Base-by-base conservation (phyloP, 352 stramenopile species). In the Pythium utonaiense region DNA sequence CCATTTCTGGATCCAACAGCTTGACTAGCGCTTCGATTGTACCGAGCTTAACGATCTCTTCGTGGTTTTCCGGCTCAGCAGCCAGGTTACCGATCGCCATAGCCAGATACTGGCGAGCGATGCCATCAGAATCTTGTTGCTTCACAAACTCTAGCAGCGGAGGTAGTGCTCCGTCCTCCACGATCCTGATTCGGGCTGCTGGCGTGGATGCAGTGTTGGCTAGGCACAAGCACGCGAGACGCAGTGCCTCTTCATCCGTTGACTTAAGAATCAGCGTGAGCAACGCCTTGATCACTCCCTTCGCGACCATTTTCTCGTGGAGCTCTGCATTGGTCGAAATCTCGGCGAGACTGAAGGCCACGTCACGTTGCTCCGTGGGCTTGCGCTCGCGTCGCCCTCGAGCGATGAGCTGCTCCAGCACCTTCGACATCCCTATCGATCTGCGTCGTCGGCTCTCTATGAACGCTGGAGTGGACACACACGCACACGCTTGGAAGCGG, bases 21-120 rank as follows among this genome's bases (percentile, higher is more conserved):
- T 84, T 91, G 19, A 98, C 88, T 5, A 98, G 74, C n/a, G 89
- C 71, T 48, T 84, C 76, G 33, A 98, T 96, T 5, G 82, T 83
- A 38, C 84, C 79, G 4, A 95, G 66, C 56, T 98, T 94, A 22
- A 98, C 87, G 45, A 99, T 96, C 27, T 97, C 89, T 64, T 98
- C 93, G 67, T 98, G 96, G 55, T 95, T 98, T 30, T 96, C 90
- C 0, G 88, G 84, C 44, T 99, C 93, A 10, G 93, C 93, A 3
- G 96, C 90, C 48, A 99, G 62, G 63, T 99, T 99, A 6, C 96
- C 96, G 36, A 99, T 76, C 14, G 84, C 84, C 93, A 99, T 98
- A 2, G 96, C 96, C 27, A 92, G 80, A 56, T 98, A 99, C 67
- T 98, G 94, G 57, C 93, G 84, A n/a, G 86, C 92, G 52, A 98